phyloP scores from a whole-genome alignment of 2,329 filamentous ascomycete genomes.

The Cercospora zeae-maydis region DNA sequence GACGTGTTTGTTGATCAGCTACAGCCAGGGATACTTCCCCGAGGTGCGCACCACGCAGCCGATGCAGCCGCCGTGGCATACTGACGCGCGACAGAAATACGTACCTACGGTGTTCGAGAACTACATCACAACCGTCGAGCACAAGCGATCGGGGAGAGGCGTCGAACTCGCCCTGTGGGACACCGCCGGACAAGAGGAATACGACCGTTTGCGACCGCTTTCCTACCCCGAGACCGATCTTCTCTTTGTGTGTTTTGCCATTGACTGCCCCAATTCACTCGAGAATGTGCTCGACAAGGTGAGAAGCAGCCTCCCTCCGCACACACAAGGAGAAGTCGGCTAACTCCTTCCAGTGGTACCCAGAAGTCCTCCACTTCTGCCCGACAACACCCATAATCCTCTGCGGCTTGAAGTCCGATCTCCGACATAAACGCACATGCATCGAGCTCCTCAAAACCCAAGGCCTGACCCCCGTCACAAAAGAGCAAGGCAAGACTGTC shows the following conservation, averaged over 20 bases:
- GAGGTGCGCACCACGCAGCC: slow-evolving; percentile 61
- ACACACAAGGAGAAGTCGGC: slow-evolving; percentile 2
- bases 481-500: slow-evolving; percentile 81
- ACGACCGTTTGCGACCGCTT: slow-evolving; percentile 89
- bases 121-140: slow-evolving; percentile 96
- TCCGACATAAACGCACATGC: slow-evolving; percentile 91
- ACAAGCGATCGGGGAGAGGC: slow-evolving; percentile 82
- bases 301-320: slow-evolving; percentile 29
- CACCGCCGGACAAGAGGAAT: slow-evolving; percentile 97
- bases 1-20: slow-evolving; percentile 97
- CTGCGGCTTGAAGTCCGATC: slow-evolving; percentile 93
- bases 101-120: slow-evolving; percentile 99
- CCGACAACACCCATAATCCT: slow-evolving; percentile 94
- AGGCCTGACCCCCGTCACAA: slow-evolving; percentile 89
- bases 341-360: slow-evolving; percentile 73
- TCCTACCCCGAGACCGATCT: slow-evolving; percentile 98
- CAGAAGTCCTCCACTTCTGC: slow-evolving; percentile 97
- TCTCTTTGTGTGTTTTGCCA: slow-evolving; percentile 97
- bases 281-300: slow-evolving; percentile 99
- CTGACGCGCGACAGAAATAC: slow-evolving; percentile 71
- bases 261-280: slow-evolving; percentile 95
- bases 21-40: slow-evolving; percentile 97
- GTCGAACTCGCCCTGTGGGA: slow-evolving; percentile 98
- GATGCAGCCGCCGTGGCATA: slow-evolving; percentile 6
- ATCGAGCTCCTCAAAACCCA: slow-evolving; percentile 99